Evolutionary conservation across 176 grass and related monocot genomes (phyloP).

Genomic region (Eremochloa ophiuroides): DNA sequence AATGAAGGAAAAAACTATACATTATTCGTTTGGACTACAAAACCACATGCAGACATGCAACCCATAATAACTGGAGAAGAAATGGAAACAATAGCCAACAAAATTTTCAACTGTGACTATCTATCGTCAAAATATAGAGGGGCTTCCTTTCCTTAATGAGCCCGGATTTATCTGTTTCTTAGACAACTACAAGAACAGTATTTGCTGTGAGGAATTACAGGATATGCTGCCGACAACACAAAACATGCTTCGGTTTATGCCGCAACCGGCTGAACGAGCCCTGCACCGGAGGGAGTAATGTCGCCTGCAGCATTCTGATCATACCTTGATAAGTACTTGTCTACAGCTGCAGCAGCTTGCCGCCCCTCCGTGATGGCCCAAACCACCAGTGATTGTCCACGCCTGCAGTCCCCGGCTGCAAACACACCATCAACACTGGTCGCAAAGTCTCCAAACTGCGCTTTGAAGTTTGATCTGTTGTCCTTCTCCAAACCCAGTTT

Average conservation of each 20-base stretch:
- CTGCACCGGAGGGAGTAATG: constrained; percentile 29
- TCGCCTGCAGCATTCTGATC: constrained; percentile 20
- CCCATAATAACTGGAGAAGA: constrained; percentile 10
- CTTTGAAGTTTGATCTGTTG: constrained; percentile 89
- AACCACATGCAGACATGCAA: constrained; percentile 17
- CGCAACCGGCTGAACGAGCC: constrained; percentile 53
- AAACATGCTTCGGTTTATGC: constrained; percentile 30
- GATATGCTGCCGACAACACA: constrained; percentile 7
- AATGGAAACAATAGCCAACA: constrained; percentile 24
- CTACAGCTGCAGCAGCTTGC: constrained; percentile 65
- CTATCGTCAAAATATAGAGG: constrained; percentile 31
- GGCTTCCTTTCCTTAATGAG: constrained; percentile 23
- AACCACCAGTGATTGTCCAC: constrained; percentile 93
- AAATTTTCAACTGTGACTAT: constrained; percentile 43
- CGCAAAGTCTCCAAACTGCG: constrained; percentile 74
- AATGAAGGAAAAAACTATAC: constrained; percentile 40
- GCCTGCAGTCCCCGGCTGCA: constrained; percentile 89
- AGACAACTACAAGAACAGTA: constrained; percentile 14
- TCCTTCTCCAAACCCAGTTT: constrained; percentile 76
- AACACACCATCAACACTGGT: constrained; percentile 91
- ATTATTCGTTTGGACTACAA: constrained; percentile 61
- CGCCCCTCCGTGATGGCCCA: constrained; percentile 99
- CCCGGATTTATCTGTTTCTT: constrained; percentile 9
- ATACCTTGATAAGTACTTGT: constrained; percentile 67
- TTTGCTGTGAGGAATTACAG: constrained; percentile 26